phyloP scores from a whole-genome alignment of 768 basidiomycete species.

The Termitomyces sp. region DNA sequence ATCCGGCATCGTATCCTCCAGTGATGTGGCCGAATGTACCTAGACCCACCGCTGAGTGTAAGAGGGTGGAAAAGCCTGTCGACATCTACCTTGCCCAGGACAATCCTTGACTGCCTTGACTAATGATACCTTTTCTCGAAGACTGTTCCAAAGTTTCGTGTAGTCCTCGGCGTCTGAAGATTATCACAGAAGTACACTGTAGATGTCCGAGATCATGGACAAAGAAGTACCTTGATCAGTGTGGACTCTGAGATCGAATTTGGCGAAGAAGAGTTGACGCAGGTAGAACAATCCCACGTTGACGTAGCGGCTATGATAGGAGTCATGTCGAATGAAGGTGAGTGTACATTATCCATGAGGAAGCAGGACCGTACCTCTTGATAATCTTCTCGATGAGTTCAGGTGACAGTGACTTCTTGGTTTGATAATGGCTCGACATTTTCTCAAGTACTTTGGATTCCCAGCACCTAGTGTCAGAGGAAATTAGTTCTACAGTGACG shows the following conservation, averaged over 20 bases:
- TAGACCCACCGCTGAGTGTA: constrained; percentile 8
- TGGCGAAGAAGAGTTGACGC: constrained; percentile 80
- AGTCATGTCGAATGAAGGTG: not conserved
- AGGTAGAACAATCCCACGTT: constrained; percentile 80
- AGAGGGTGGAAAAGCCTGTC: not conserved
- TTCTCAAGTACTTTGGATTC: constrained; percentile 68
- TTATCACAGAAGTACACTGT: not conserved
- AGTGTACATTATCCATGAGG: not conserved
- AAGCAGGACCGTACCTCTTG: constrained; percentile 45
- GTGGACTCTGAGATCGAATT: constrained; percentile 72
- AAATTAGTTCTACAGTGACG: not conserved
- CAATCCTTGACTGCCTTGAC: constrained; percentile 53
- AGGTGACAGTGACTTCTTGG: constrained; percentile 59
- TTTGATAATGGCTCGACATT: constrained; percentile 81
- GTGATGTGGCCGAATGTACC: constrained; percentile 72
- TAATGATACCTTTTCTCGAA: constrained; percentile 65
- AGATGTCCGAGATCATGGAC: not conserved
- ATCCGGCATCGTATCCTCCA: constrained; percentile 64
- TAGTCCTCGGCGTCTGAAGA: constrained; percentile 55
- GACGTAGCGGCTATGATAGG: constrained; percentile 53
- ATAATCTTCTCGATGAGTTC: constrained; percentile 78
- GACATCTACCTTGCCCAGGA: constrained; percentile 56
- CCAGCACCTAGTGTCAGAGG: constrained; percentile 55
- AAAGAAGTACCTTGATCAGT: constrained; percentile 49
- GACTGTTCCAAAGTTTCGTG: constrained; percentile 72